Evolutionary conservation across 306 rosid species (phyloP), one percentile per base, ranked within the genome.

Genomic region (Begonia fuchsioides): DNA sequence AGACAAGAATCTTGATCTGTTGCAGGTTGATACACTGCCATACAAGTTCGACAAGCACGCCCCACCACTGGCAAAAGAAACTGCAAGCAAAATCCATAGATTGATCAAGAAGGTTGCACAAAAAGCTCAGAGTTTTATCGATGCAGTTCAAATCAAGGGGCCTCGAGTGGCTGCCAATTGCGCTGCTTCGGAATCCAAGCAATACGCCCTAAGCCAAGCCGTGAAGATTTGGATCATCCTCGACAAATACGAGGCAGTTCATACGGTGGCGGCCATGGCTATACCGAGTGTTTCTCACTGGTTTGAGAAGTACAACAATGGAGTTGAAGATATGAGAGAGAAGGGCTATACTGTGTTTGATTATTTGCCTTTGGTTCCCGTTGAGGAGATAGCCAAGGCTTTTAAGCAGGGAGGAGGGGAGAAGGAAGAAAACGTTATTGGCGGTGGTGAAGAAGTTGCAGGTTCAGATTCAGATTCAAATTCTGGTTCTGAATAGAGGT

Each of bases 281-380:
- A 63, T 70, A 43, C 87, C 87, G 3, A 59, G 70, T 1, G 73
- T 56, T 17, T 75, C 74, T 7, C 65, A 55, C 55, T 74, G 64
- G 63, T 60, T 72, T 11, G 75, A 74, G 55, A 81, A 67, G 48
- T 88, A 88, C 67, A 83, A 88, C 73, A 55, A 56, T 19, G 18
- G 52, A 15, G 74, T 81, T 9, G 76, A 62, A 59, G 54, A 19
- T 32, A 26, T 78, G 73, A 48, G 72, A 17, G 57, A 38, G 49
- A 88, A 76, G 67, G 88, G 81, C 2, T 81, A 78, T 44, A 7
- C 70, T 12, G 38, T 76, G 2, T 61, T 67, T 19, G 74, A 78
- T 3, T 73, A 74, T 68, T 66, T 84, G 13, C 97, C 93, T 49
- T 56, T 72, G 39, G 76, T 81, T 60, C 97, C 97, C 9, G 15